Evolutionary conservation across 306 rosid genomes (phyloP).

Genomic region (Dryas alaskensis): DNA sequence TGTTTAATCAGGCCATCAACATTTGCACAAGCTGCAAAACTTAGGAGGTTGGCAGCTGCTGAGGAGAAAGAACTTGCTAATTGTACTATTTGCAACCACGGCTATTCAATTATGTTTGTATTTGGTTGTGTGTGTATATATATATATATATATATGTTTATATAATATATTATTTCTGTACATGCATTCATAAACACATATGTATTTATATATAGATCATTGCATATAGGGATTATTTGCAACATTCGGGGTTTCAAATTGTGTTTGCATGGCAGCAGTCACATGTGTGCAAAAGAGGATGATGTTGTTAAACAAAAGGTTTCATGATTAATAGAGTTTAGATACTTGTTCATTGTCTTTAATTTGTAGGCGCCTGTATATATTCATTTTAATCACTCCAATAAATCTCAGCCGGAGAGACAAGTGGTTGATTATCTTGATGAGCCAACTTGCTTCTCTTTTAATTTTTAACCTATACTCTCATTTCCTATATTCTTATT

Average conservation of each 20-base stretch:
- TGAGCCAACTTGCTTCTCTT: too few species aligned
- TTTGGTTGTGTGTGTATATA: background rate
- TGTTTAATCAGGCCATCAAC: constrained; percentile 70
- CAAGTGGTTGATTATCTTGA: background rate
- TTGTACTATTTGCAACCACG: constrained; percentile 39
- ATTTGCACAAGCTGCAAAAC: constrained; percentile 86
- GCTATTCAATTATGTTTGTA: background rate
- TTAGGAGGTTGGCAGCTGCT: constrained; percentile 67
- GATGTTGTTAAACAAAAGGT: background rate
- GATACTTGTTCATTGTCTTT: background rate
- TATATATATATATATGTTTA: too few species aligned
- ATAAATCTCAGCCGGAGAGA: background rate
- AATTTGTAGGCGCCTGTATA: background rate
- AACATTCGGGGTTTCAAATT: background rate
- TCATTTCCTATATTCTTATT: too few species aligned
- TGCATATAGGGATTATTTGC: background rate
- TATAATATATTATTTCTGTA: too few species aligned
- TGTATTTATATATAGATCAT: too few species aligned
- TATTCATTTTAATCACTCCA: background rate
- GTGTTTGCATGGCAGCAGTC: background rate
- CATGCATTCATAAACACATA: too few species aligned
- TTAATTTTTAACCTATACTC: too few species aligned
- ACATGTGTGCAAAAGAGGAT: too few species aligned
- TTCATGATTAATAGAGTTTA: background rate
- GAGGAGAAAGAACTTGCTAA: constrained; percentile 88